Base-by-base conservation (phyloP, 2,329 filamentous ascomycete genomes). In the Rugonectria rugulosa region DNA sequence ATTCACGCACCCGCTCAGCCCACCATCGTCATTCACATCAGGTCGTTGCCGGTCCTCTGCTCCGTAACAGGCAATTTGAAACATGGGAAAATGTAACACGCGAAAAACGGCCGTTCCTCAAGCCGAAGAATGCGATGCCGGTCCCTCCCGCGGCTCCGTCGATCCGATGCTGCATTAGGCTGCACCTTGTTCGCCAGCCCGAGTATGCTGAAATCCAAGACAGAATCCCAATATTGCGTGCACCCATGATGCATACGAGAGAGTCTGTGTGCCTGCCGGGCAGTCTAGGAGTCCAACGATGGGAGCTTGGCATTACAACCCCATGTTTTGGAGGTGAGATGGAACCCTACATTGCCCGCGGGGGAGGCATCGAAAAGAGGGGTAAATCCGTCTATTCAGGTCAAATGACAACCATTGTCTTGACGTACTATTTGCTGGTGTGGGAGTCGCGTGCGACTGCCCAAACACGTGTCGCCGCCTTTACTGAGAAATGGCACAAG, bases 261-360 rank as follows among this genome's bases (percentile, higher is more conserved):
- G 23, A 41, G 11, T 41, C 9, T 4, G 17, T 26, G 12, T 10
- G 20, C 20, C 38, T 41, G 38, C 20, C 23, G 11, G 38, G n/a
- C 11, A 20, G 15, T 24, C 21, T 24, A 20, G 19, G 3, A 15
- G 19, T 7, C 17, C 6, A 21, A 19, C 14, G 10, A 40, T 40
- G 4, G 14, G 15, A 15, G 38, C 38, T 41, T 42, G 40, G 40
- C 40, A 29, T 42, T 10, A 19, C 23, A 10, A 42, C 23, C 40
- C 40, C 40, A 42, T 42, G 40, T 29, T 27, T 29, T 29, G 40
- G 40, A 24, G 23, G 40, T 14, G n/a, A 29, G 23, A 42, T 42
- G 40, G 40, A 42, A 42, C 40, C 40, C 27, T 24, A 24, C 23
- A n/a, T 12, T n/a, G 36, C 4, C 12, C 3, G 19, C 14, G 17